phyloP scores from a whole-genome alignment of 2,329 filamentous ascomycete genomes.

The Beauveria bassiana region DNA sequence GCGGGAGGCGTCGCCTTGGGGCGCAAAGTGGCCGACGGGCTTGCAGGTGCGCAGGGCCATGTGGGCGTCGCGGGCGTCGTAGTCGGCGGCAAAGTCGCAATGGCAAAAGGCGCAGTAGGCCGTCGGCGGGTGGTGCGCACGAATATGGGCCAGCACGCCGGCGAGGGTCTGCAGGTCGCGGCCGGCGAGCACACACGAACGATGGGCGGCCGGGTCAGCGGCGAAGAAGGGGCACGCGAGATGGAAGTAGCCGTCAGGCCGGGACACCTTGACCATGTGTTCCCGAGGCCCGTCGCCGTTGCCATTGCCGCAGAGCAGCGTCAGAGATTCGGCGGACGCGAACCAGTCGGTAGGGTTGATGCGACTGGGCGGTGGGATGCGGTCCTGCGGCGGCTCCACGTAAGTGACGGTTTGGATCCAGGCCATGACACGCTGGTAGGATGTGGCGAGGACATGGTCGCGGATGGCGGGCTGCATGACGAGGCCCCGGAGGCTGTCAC shows the following conservation, averaged over 20 bases:
- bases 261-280: not conserved
- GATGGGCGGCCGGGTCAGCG: not conserved
- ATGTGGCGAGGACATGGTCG: not conserved
- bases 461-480: not conserved
- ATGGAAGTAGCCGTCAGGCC: not conserved
- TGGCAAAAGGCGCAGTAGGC: not conserved
- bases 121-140: not conserved
- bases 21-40: not conserved
- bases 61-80: not conserved
- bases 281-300: not conserved
- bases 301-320: not conserved
- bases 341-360: not conserved
- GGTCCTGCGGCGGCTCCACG: not conserved
- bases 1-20: not conserved
- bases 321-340: not conserved
- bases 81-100: not conserved
- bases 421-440: not conserved
- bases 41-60: not conserved
- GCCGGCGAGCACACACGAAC: not conserved
- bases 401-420: not conserved
- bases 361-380: not conserved
- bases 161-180: not conserved
- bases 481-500: not conserved
- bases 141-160: not conserved
- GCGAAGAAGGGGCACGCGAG: conserved; percentile 2